phyloP scores from a whole-genome alignment of 768 basidiomycete genomes.

The Rhodotorula graminis region DNA sequence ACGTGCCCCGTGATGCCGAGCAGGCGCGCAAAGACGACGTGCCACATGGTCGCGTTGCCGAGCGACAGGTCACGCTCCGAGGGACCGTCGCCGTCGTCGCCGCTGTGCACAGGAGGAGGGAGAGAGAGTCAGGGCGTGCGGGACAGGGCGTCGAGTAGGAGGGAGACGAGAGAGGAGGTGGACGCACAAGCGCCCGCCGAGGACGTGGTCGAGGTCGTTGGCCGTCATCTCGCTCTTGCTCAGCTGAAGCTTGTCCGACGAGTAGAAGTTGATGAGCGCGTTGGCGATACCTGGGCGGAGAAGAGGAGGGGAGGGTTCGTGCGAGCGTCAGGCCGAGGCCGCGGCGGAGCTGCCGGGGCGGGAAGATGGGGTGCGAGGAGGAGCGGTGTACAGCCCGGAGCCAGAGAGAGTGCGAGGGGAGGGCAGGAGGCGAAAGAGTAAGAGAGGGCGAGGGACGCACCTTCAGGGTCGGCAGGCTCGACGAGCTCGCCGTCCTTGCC shows the following conservation, averaged over 20 bases:
- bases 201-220: neutral
- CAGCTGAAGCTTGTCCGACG: neutral
- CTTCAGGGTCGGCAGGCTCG: conserved; percentile 65
- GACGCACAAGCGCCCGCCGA: conserved; percentile 9
- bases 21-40: conserved; percentile 4
- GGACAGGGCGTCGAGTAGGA: neutral
- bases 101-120: neutral
- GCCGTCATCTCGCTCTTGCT: conserved; percentile 4
- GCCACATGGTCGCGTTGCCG: conserved; percentile 32
- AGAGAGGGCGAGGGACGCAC: neutral
- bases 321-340: neutral
- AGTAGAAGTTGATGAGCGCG: conserved; percentile 17
- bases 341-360: too few relatives aligned
- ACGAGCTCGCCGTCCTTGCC: conserved; percentile 85
- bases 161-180: neutral
- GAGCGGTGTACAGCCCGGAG: too few relatives aligned
- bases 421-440: neutral
- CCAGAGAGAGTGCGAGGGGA: neutral
- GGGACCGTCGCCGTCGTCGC: conserved; percentile 4
- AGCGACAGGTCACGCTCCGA: conserved; percentile 18
- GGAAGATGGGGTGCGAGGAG: too few relatives aligned
- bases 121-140: neutral
- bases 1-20: conserved; percentile 1
- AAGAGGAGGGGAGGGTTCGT: too few relatives aligned
- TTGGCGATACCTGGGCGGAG: conserved; percentile 4